phyloP scores from a whole-genome alignment of 2,329 filamentous ascomycete genomes.

The Botryosphaeria dothidea region DNA sequence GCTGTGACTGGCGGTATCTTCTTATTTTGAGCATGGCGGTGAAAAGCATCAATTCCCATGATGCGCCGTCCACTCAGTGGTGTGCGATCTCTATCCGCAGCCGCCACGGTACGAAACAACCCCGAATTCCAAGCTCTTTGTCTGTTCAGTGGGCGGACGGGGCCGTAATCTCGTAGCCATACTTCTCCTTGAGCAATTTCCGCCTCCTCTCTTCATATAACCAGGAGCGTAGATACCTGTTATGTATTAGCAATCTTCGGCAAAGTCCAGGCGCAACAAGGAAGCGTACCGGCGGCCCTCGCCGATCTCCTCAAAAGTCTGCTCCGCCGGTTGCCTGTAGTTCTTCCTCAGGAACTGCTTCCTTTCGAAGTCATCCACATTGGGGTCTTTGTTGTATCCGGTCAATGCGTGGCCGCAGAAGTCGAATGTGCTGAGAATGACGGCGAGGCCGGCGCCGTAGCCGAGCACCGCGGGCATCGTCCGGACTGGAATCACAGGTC shows the following conservation, averaged over 20 bases:
- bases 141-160: slow-evolving; percentile 12
- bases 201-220: slow-evolving; percentile 82
- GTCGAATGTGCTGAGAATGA: slow-evolving; percentile 64
- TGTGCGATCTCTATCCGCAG: not conserved
- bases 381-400: slow-evolving; percentile 55
- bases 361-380: slow-evolving; percentile 72
- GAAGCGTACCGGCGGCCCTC: slow-evolving; percentile 76
- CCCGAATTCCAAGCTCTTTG: not conserved
- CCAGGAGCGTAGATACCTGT: slow-evolving; percentile 77
- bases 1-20: slow-evolving; percentile 11
- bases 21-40: not conserved
- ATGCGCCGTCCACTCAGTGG: not conserved
- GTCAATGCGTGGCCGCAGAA: slow-evolving; percentile 65
- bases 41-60: not conserved
- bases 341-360: slow-evolving; percentile 74
- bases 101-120: not conserved
- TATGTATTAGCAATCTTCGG: slow-evolving; percentile 14
- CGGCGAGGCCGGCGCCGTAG: slow-evolving; percentile 61
- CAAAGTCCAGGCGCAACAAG: not conserved
- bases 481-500: slow-evolving; percentile 48
- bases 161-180: slow-evolving; percentile 72
- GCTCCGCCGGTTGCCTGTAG: slow-evolving; percentile 71
- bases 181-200: slow-evolving; percentile 80
- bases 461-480: slow-evolving; percentile 71
- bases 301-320: slow-evolving; percentile 79